Conservation (phyloP, 805 yeast genomes). For the Saccharomyces cerevisiae region DNA sequence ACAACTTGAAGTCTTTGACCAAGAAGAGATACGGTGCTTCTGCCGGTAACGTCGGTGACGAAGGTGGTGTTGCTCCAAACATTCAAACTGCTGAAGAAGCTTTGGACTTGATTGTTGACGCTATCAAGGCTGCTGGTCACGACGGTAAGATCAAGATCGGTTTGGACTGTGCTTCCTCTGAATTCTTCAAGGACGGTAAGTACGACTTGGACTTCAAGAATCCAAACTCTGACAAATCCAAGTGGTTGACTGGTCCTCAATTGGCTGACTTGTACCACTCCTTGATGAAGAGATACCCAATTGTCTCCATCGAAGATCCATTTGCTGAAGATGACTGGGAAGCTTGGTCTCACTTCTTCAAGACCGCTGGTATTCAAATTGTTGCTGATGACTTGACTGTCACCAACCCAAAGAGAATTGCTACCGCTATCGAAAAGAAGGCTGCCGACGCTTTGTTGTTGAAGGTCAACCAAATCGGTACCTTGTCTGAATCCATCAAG, state of each 20-base stretch:
- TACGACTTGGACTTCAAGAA: constrained; percentile 93
- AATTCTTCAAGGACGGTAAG: constrained; percentile 82
- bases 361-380: constrained; percentile 59
- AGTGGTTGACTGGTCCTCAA: constrained; percentile 75
- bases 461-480: constrained; percentile 93
- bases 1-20: constrained; percentile 73
- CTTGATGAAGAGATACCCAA: constrained; percentile 75
- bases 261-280: constrained; percentile 65
- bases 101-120: constrained; percentile 69
- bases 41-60: constrained; percentile 97
- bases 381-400: constrained; percentile 93
- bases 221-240: constrained; percentile 70
- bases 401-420: constrained; percentile 81
- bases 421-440: constrained; percentile 84
- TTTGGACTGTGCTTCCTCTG: constrained; percentile 85
- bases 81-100: constrained; percentile 85
- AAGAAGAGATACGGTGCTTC: constrained; percentile 83
- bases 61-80: constrained; percentile 97
- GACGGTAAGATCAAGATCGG: constrained; percentile 77
- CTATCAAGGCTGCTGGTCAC: constrained; percentile 83
- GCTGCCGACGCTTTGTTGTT: constrained; percentile 78
- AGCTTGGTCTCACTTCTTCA: constrained; percentile 74
- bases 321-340: constrained; percentile 97
- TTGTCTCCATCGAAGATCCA: constrained; percentile 90
- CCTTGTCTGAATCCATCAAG: constrained; percentile 79